These are phyloP conservation scores for Phaeosphaeriaceae sp. DNA, from an alignment of 2,329 filamentous ascomycete genomes.

Conservation along the genomic window DNA sequence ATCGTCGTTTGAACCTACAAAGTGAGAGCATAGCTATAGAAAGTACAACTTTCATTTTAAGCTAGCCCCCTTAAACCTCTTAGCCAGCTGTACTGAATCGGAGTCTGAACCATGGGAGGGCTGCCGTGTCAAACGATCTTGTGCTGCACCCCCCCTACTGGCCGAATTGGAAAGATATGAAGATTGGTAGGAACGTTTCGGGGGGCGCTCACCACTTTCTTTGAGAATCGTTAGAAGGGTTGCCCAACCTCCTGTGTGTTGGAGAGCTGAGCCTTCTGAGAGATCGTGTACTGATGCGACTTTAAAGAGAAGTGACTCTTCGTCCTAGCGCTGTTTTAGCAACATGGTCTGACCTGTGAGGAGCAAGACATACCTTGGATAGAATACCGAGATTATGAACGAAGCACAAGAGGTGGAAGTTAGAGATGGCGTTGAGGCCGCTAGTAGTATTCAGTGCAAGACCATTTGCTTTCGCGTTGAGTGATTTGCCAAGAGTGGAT, in stretches of 20 bases:
- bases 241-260: slow-evolving; percentile 90
- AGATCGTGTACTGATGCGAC: slow-evolving; percentile 83
- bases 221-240: slow-evolving; percentile 91
- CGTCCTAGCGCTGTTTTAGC: slow-evolving; percentile 67
- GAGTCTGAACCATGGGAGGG: slow-evolving; percentile 51
- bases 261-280: slow-evolving; percentile 79
- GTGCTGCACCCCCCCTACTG: slow-evolving; percentile 44
- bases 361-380: slow-evolving; percentile 69
- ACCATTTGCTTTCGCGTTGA: slow-evolving; percentile 65
- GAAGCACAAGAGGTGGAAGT: slow-evolving; percentile 94
- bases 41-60: slow-evolving; percentile 46
- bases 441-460: slow-evolving; percentile 64
- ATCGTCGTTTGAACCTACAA: slow-evolving; percentile 26
- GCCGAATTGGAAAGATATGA: slow-evolving; percentile 38
- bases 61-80: slow-evolving; percentile 69
- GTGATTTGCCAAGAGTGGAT: slow-evolving; percentile 67
- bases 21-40: slow-evolving; percentile 21
- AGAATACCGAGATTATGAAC: slow-evolving; percentile 81
- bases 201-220: slow-evolving; percentile 95
- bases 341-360: slow-evolving; percentile 1
- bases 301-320: slow-evolving; percentile 83
- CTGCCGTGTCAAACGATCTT: slow-evolving; percentile 29
- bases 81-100: slow-evolving; percentile 67
- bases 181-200: slow-evolving; percentile 65
- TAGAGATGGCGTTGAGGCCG: slow-evolving; percentile 75